Base-by-base conservation (phyloP, 2,329 filamentous ascomycete species). In the Ophiostoma ulmi region DNA sequence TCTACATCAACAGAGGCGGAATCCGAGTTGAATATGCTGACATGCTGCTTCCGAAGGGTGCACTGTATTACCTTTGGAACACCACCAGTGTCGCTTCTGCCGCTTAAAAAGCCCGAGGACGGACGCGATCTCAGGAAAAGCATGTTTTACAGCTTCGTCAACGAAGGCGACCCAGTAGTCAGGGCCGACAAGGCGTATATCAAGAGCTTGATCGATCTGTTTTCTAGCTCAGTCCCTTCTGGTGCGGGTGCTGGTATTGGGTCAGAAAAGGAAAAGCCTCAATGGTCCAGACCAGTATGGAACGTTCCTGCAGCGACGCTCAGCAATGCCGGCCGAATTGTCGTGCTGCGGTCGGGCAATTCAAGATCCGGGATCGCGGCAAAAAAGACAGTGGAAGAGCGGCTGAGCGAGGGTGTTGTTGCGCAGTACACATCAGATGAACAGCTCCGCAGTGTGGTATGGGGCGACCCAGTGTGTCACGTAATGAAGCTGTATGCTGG, bases 1-100 rank as follows among this genome's bases (percentile, higher is more conserved):
- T 83, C 87, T 2, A 83, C 81, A 2, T 85, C 83, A 1, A 79
- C 78, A 14, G 79, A 79, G 1, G 82, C 89, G 3, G 78, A 83
- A 61, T 92, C 89, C 7, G 90, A 94, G 76, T 86, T 97, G 63
- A 91, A 85, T 72, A 78, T 82, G 41, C 84, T 96, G 5, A 88
- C 90, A 0, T 84, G 84, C 1, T 89, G 84, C 78, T 95, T 97
- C 81, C 90, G 89, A 76, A 84, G 91, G 61, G 85, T 96, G 3
- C 92, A 97, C 79, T 97, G 93, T 79, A 82, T 96, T 58, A 94
- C 90, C 0, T 96, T 96, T 75, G 93, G 93, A n/a, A 86, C 91
- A 0, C 93, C 93, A 0, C 92, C 93, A 0, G 83, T 96, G 1
- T 90, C 88, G 26, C 83, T 93, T 0, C 82, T 91, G 1, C 91